Percentiles rank a stretch among this genome's conserved stretches.
Evolutionary conservation across 495 filamentous ascomycete genomes (phyloP).

Genomic region (Penicillium verhagenii): DNA sequence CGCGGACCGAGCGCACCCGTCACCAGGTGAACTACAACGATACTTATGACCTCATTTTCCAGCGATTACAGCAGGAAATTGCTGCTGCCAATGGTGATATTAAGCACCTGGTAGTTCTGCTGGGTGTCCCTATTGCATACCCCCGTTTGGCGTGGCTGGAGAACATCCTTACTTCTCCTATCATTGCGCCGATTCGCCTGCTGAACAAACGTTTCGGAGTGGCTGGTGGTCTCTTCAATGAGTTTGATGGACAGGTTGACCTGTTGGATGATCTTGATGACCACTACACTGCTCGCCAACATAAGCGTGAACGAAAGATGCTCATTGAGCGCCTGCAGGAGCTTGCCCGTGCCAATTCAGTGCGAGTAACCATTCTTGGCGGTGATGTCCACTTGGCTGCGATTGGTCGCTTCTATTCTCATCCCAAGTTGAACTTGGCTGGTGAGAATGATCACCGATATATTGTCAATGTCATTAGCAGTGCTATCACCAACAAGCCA

Average conservation of each 20-base stretch:
- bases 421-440: slow-evolving; percentile 59
- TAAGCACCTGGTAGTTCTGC: slow-evolving; percentile 78
- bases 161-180: slow-evolving; percentile 79
- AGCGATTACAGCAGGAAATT: slow-evolving; percentile 65
- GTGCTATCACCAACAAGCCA: slow-evolving; percentile 90
- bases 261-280: slow-evolving; percentile 92
- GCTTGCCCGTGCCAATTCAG: slow-evolving; percentile 65
- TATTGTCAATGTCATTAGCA: slow-evolving; percentile 73
- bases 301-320: slow-evolving; percentile 81
- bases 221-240: slow-evolving; percentile 83
- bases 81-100: slow-evolving; percentile 58
- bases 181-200: slow-evolving; percentile 83
- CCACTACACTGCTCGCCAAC: slow-evolving; percentile 88
- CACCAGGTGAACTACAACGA: slow-evolving; percentile 89
- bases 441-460: slow-evolving; percentile 65
- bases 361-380: slow-evolving; percentile 82
- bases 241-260: slow-evolving; percentile 88
- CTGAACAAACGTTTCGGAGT: slow-evolving; percentile 89
- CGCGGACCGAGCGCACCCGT: slow-evolving; percentile 86
- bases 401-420: slow-evolving; percentile 72
- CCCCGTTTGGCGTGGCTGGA: slow-evolving; percentile 92
- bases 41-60: slow-evolving; percentile 82
- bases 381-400: slow-evolving; percentile 78
- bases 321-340: slow-evolving; percentile 73
- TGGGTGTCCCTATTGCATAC: slow-evolving; percentile 94